Evolutionary conservation across 805 yeast genomes (phyloP).

Genomic region (Ogataea ganodermae): DNA sequence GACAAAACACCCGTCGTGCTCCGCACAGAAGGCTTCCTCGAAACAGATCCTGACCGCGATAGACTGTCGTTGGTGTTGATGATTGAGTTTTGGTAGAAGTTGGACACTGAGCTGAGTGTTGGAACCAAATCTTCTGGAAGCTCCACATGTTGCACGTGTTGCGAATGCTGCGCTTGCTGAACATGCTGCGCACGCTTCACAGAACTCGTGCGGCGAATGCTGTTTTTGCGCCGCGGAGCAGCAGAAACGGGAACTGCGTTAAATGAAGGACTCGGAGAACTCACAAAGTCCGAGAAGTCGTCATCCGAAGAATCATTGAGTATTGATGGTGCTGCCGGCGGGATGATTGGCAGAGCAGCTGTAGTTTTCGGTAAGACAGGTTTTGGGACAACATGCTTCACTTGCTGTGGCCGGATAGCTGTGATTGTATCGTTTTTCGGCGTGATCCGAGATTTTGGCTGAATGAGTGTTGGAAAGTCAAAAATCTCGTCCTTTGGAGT

Average conservation of each 20-base stretch:
- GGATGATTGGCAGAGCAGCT: too few species aligned
- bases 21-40: conserved; percentile 3
- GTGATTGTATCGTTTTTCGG: too few species aligned
- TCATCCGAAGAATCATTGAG: conserved; percentile 7
- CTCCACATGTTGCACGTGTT: background rate
- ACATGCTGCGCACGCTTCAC: background rate
- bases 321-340: too few species aligned
- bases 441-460: too few species aligned
- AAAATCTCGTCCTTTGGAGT: too few species aligned
- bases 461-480: too few species aligned
- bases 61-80: conserved; percentile 14
- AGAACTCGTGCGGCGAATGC: background rate
- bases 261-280: conserved; percentile 7
- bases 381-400: too few species aligned
- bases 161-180: background rate
- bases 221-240: background rate
- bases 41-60: conserved; percentile 12
- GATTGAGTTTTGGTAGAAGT: conserved; percentile 13
- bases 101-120: conserved; percentile 9
- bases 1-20: background rate
- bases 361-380: too few species aligned
- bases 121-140: conserved; percentile 16
- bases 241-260: background rate
- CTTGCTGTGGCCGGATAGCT: too few species aligned
- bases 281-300: conserved; percentile 19